Base-by-base conservation (phyloP, 2,329 filamentous ascomycete genomes). In the Penicillium hordei region DNA sequence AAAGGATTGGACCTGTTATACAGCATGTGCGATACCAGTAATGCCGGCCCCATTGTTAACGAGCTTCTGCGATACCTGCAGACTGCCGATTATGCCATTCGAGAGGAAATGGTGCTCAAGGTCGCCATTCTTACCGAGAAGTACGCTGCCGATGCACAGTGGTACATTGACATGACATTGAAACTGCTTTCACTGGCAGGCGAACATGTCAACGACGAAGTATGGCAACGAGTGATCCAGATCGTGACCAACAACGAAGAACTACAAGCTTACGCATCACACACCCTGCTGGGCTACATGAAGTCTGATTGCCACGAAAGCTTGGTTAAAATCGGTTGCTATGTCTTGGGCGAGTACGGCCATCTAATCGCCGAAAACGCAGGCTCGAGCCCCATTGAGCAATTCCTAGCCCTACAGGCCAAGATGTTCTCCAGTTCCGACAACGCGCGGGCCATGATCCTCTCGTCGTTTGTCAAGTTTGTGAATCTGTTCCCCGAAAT, bases 161-260 rank as follows among this genome's bases (percentile, higher is more conserved):
- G 94, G 94, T 99, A 99, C 75, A 95, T 99, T 61, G 93, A 99
- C 72, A 97, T 97, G 66, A 96, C 94, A 12, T 82, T 99, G 65
- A 87, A 93, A 55, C 84, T 99, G 52, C 93, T 99, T 58, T 92
- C 93, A 58, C 93, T 97, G 86, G 94, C 95, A 3, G 94, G 94
- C 65, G 94, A 99, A 70, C 94, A 99, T 74, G 93, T 99, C 66
- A 97, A 93, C 75, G 95, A 99, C 63, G 94, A 99, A 77, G 94
- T 99, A 19, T 99, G 94, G 94, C 94, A 99, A 74, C 88, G 94
- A 67, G 93, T 99, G 55, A 97, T 96, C 62, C 94, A 99, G 74
- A 97, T 99, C 67, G 93, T 97, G 58, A 97, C 94, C 54, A 99
- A 99, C 80, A 99, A 99, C 75, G 94, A 99, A 75, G 93, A 97